A percentile compares a stretch with the other conserved stretches of the same genome.
Evolutionary conservation across 2,329 filamentous ascomycete genomes (phyloP).

Genomic region (Stagonosporopsis tanaceti): DNA sequence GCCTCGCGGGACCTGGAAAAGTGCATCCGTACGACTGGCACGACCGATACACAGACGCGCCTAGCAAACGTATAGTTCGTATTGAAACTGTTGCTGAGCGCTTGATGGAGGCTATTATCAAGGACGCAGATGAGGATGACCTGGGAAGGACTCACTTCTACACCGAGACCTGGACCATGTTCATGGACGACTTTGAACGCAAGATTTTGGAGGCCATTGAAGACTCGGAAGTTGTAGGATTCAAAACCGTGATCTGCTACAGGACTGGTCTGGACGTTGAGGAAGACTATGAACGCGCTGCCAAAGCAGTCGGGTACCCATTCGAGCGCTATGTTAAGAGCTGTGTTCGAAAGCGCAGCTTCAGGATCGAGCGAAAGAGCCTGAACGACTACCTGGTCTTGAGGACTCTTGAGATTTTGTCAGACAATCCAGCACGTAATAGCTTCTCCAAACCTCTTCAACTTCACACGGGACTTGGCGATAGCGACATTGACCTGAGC

Average conservation of each 20-base stretch:
- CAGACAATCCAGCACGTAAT: constrained; percentile 45
- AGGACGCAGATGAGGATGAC: constrained; percentile 47
- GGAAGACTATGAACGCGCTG: constrained; percentile 52
- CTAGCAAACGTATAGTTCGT: constrained; percentile 76
- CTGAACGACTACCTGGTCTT: constrained; percentile 77
- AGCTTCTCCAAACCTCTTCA: constrained; percentile 74
- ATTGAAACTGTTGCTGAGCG: constrained; percentile 76
- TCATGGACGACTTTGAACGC: constrained; percentile 60
- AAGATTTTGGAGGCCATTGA: constrained; percentile 65
- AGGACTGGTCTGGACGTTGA: constrained; percentile 72
- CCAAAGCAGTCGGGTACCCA: constrained; percentile 43
- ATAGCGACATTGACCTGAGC: constrained; percentile 76
- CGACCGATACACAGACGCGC: constrained; percentile 68
- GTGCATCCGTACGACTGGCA: constrained; percentile 66
- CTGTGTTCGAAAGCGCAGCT: constrained; percentile 51
- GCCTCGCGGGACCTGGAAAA: constrained; percentile 63
- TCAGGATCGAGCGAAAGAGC: constrained; percentile 67
- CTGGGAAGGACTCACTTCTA: constrained; percentile 45
- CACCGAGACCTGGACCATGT: constrained; percentile 52
- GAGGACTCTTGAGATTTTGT: constrained; percentile 67
- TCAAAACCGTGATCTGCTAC: constrained; percentile 87
- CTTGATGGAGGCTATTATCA: constrained; percentile 63
- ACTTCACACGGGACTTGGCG: constrained; percentile 83
- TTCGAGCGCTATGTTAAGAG: constrained; percentile 54
- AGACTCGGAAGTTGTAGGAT: constrained; percentile 75